Evolutionary conservation across 441 rosid genomes (phyloP), one percentile per base, ranked within the genome.

Genomic region (Pelargonium cotyledonis): DNA sequence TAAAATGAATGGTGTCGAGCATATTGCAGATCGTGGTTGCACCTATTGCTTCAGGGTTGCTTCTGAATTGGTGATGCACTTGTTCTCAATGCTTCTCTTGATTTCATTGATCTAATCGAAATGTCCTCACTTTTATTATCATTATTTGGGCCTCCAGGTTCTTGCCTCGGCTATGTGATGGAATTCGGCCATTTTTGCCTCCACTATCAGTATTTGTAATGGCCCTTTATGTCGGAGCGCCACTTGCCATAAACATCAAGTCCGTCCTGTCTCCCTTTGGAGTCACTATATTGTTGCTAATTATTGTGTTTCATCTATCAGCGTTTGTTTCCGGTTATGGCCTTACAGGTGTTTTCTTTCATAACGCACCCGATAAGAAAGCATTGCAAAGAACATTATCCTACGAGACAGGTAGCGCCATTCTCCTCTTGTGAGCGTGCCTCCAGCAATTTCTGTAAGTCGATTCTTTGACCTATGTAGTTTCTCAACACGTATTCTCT

Each of bases 371-470:
- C 49, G 91, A 91, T 62, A 71, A 70, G 40, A 86, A 86, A 80
- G 86, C 93, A 31, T 78, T 91, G 75, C 97, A 91, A 81, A 85
- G 98, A 83, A 94, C 96, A 16, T 74, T 88, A 73, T 94, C 98
- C 23, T 94, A 61, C 63, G 96, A 94, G 82, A 94, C 95, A 73
- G 97, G 97, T 89, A 46, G 51, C 10, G 11, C 1, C 8, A 8
- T 46, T 46, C 12, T 87, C 97, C 97, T 11, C 91, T 93, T 6
- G 98, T 91, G 29, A 88, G 88, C 40, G 89, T 94, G 63, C 98
- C 97, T 66, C 93, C 98, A 3, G 95, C 98, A 12, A 86, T 93
- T 60, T 93, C 95, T 8, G 98, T 91, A 72, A 85, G 95, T 78
- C 70, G 5, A 14, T 43, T 66, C 31, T 19, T 65, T 29, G 0